Evolutionary conservation across 2,329 filamentous ascomycete species (phyloP).

Genomic region (Sphaceloma murrayae): DNA sequence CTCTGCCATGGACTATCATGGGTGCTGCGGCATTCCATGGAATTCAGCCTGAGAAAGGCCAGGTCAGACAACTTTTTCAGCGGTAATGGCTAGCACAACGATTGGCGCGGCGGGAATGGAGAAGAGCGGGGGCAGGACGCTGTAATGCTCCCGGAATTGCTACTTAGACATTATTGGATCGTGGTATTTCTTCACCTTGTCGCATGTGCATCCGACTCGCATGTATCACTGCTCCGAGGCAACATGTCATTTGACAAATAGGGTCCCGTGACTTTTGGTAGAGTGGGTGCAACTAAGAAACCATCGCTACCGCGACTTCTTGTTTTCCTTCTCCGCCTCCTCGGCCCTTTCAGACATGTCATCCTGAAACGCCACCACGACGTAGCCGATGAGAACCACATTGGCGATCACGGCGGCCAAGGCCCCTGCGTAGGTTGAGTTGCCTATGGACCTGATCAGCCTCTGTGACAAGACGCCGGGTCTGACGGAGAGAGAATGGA

Average conservation of each 20-base stretch:
- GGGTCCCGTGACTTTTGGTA: no score
- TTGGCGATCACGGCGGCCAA: constrained; percentile 85
- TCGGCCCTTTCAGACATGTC: constrained; percentile 50
- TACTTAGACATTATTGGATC: neutral
- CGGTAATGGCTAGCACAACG: no score
- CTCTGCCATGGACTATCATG: no score
- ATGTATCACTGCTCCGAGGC: no score
- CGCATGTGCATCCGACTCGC: neutral
- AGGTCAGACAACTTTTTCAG: no score
- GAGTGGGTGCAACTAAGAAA: no score
- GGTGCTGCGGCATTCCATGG: no score
- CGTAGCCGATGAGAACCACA: constrained; percentile 79
- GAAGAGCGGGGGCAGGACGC: no score
- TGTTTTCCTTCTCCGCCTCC: constrained; percentile 37
- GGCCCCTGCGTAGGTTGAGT: constrained; percentile 77
- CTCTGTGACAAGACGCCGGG: no score
- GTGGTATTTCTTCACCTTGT: neutral
- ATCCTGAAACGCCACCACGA: constrained; percentile 84
- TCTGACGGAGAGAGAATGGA: neutral
- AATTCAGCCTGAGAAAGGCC: no score
- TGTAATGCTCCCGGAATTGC: neutral
- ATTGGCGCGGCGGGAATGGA: no score
- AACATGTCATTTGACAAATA: no score
- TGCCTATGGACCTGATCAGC: constrained; percentile 47
- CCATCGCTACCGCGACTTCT: constrained; percentile 29